These are phyloP conservation scores for Saitozyma sp. DNA, from an alignment of 768 basidiomycete species.

Conservation along the genomic window DNA sequence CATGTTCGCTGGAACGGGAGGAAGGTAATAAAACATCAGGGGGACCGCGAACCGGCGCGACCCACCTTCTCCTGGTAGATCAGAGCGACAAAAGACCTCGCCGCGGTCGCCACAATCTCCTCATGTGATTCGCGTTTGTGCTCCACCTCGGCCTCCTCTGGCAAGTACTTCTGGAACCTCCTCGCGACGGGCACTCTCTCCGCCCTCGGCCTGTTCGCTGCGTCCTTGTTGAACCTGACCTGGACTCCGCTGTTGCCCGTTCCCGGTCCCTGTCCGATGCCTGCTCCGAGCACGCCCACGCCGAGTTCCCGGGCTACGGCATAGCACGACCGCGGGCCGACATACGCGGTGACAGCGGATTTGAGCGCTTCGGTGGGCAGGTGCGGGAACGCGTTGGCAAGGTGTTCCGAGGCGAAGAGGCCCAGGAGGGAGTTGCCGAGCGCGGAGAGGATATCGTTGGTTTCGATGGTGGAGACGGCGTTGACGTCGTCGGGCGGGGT, in stretches of 20 bases:
- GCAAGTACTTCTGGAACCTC: conserved; percentile 11
- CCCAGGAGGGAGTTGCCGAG: conserved; percentile 88
- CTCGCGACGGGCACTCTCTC: conserved; percentile 30
- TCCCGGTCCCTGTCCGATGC: conserved; percentile 11
- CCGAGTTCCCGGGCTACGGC: conserved; percentile 72
- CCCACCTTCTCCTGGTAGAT: conserved; percentile 81
- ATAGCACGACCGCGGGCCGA: conserved; percentile 79
- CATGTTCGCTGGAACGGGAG: no score
- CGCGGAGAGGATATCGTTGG: conserved; percentile 72
- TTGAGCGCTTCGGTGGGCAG: conserved; percentile 88
- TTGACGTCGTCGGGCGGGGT: conserved; percentile 39
- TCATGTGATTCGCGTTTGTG: conserved; percentile 44
- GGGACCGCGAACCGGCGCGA: not conserved
- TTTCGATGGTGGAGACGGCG: conserved; percentile 32
- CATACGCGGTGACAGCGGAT: conserved; percentile 86
- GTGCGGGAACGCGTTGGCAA: conserved; percentile 78
- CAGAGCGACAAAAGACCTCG: conserved; percentile 80
- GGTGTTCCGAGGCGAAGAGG: conserved; percentile 80
- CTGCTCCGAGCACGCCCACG: conserved; percentile 32
- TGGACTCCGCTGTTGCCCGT: not conserved
- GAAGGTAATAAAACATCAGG: no score
- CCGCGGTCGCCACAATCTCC: conserved; percentile 86
- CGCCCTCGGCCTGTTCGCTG: conserved; percentile 6
- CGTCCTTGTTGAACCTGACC: conserved; percentile 13
- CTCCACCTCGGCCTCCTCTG: not conserved